Conservation (phyloP, 2,329 filamentous ascomycete genomes). For the Exserohilum turcica region DNA sequence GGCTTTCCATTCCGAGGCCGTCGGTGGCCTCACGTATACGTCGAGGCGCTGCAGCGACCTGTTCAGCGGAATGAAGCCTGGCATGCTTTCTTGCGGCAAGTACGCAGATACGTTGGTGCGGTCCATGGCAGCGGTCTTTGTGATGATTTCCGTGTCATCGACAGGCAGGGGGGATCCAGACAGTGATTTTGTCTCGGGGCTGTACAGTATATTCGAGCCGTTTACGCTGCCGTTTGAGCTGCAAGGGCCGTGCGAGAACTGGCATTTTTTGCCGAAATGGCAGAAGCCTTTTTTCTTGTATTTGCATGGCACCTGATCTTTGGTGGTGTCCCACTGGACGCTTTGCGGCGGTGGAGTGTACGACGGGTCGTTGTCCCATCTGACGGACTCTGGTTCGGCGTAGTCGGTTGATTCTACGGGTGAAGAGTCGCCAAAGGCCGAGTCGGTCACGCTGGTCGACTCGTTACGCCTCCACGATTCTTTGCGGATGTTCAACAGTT, state of each 20-base stretch:
- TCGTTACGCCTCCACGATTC: constrained; percentile 16
- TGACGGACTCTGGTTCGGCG: constrained; percentile 8
- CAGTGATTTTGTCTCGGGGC: not conserved
- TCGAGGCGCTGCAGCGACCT: constrained; percentile 56
- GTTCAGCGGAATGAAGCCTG: constrained; percentile 54
- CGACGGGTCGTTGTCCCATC: constrained; percentile 7
- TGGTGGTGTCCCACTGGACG: not conserved
- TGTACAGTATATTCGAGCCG: not conserved
- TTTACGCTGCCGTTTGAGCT: not conserved
- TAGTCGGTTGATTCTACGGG: constrained; percentile 10
- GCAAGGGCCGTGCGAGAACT: constrained; percentile 21
- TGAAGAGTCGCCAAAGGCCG: constrained; percentile 4
- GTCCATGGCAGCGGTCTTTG: not conserved
- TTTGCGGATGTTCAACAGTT: constrained; percentile 6
- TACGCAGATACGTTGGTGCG: constrained; percentile 21
- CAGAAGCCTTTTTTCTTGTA: constrained; percentile 37
- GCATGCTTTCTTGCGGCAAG: constrained; percentile 19
- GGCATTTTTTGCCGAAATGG: constrained; percentile 30
- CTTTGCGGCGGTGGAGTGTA: not conserved
- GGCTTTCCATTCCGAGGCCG: constrained; percentile 44
- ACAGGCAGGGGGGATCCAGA: not conserved
- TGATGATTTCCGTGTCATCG: not conserved
- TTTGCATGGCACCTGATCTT: constrained; percentile 17
- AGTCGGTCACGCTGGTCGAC: constrained; percentile 6
- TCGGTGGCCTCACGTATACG: constrained; percentile 46